A percentile compares a stretch with the other conserved stretches of the same genome.
Conservation (phyloP, 805 yeast species). For the Ogataea haglerorum region DNA sequence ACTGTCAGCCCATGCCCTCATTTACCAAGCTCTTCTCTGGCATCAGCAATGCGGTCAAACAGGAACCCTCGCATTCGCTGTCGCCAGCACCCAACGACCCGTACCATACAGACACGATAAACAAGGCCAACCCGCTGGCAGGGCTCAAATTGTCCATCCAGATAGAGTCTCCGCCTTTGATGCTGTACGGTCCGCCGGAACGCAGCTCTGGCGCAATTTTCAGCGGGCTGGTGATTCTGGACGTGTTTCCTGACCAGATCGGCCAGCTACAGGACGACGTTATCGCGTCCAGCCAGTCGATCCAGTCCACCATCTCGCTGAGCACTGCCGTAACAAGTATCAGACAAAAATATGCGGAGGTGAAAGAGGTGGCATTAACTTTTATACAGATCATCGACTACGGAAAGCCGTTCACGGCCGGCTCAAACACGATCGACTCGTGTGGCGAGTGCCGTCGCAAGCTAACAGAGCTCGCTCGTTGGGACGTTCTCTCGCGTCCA, state of each 20-base stretch:
- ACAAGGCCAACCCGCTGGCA: constrained; percentile 23
- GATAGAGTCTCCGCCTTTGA: constrained; percentile 88
- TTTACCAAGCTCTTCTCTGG: constrained; percentile 19
- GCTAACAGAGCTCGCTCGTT: constrained; percentile 66
- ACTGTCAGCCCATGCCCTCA: constrained; percentile 9
- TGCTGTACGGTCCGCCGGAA: constrained; percentile 72
- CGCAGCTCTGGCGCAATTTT: constrained; percentile 85
- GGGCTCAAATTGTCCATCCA: constrained; percentile 47
- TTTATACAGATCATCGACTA: constrained; percentile 70
- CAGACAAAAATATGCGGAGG: constrained; percentile 41
- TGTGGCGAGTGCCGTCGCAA: constrained; percentile 60
- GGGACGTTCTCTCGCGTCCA: constrained; percentile 74
- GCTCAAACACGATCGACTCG: constrained; percentile 42
- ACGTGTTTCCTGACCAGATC: constrained; percentile 35
- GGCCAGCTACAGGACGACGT: not conserved
- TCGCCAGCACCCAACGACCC: not conserved
- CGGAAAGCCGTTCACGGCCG: constrained; percentile 63
- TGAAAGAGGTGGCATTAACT: constrained; percentile 58
- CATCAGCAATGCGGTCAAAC: constrained; percentile 11
- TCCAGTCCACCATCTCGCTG: constrained; percentile 26
- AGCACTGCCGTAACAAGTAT: constrained; percentile 19
- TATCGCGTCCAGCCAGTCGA: constrained; percentile 4
- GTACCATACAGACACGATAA: constrained; percentile 27
- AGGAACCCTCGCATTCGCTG: constrained; percentile 1
- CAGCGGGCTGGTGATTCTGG: constrained; percentile 71